Evolutionary conservation across 352 stramenopile species (phyloP), one percentile per base, ranked within the genome.

Genomic region (Phytophthora macrochlamydospora): DNA sequence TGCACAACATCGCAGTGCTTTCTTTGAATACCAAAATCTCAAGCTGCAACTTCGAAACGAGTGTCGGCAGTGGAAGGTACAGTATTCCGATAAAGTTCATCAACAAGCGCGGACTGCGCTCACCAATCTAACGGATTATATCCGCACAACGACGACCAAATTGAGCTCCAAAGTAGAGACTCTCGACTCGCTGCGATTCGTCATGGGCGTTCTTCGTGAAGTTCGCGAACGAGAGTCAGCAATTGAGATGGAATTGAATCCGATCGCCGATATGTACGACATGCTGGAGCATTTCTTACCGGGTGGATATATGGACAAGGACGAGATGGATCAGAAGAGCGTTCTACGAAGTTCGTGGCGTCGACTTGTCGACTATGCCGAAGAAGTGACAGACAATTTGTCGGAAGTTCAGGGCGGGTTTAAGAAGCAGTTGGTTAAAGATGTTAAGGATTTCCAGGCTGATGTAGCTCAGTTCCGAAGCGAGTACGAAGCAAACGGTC

Each of bases 261-360:
- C 90, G 4, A 95, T 97, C 40, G 76, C 86, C 0, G 89, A 96
- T 64, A 96, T 97, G 89, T 97, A 97, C 61, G 73, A 89, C 3
- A 94, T 97, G 89, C 80, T 97, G 6, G 89, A 97, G 59, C 85
- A 94, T 44, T 96, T 91, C 49, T 57, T 97, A 1, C 90, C 90
- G 14, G 89, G 83, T 24, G 89, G 89, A 7, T 87, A 91, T 62
- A 92, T 96, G 71, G 85, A 96, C 60, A 90, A 92, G 46, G 85
- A 93, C 46, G 90, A 98, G 67, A 95, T 98, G 69, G 90, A 97
- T 48, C 85, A 97, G 59, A 97, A 97, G 65, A 95, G 79, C 49
- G 78, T 97, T 1, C 69, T 98, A 29, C 84, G 87, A 4, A 80
- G 79, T 24, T 81, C 77, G 12, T 98, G 93, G 92, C 76, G 81